phyloP scores from a whole-genome alignment of 768 basidiomycete genomes.

The Mycena epipterygia region DNA sequence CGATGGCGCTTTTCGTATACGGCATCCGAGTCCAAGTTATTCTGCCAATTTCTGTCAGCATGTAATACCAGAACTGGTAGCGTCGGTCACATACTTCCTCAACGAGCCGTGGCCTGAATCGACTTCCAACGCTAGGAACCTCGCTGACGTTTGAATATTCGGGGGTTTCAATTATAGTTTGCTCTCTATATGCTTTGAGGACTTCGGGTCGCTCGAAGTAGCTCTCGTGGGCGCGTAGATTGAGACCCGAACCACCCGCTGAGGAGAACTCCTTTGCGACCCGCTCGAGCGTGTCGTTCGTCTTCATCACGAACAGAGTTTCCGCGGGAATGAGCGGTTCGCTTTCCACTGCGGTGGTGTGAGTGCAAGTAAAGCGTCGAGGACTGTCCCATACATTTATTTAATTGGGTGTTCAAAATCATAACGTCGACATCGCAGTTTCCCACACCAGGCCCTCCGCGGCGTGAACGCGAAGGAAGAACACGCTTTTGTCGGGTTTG shows the following conservation, averaged over 20 bases:
- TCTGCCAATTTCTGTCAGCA: slow-evolving; percentile 54
- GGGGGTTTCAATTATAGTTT: slow-evolving; percentile 83
- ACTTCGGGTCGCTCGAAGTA: slow-evolving; percentile 88
- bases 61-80: slow-evolving; percentile 19
- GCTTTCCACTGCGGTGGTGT: slow-evolving; percentile 68
- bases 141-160: slow-evolving; percentile 67
- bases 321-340: slow-evolving; percentile 77
- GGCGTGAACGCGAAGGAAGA: slow-evolving; percentile 83
- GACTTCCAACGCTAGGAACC: slow-evolving; percentile 70
- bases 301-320: slow-evolving; percentile 80
- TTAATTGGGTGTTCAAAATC: slow-evolving; percentile 86
- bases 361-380: slow-evolving; percentile 37
- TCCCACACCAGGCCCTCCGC: slow-evolving; percentile 86
- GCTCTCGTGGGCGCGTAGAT: slow-evolving; percentile 72
- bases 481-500: slow-evolving; percentile 80
- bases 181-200: slow-evolving; percentile 76
- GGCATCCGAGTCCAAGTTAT: slow-evolving; percentile 82
- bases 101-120: slow-evolving; percentile 76
- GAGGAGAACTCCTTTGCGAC: slow-evolving; percentile 59
- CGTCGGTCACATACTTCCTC: slow-evolving; percentile 73
- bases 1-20: slow-evolving; percentile 87
- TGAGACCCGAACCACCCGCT: slow-evolving; percentile 56
- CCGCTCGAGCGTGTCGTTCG: slow-evolving; percentile 64
- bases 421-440: slow-evolving; percentile 84
- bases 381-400: slow-evolving; percentile 68